Evolutionary conservation across 176 grass and related monocot species (phyloP), one percentile per base, ranked within the genome.

Genomic region (Paspalum vaginatum): DNA sequence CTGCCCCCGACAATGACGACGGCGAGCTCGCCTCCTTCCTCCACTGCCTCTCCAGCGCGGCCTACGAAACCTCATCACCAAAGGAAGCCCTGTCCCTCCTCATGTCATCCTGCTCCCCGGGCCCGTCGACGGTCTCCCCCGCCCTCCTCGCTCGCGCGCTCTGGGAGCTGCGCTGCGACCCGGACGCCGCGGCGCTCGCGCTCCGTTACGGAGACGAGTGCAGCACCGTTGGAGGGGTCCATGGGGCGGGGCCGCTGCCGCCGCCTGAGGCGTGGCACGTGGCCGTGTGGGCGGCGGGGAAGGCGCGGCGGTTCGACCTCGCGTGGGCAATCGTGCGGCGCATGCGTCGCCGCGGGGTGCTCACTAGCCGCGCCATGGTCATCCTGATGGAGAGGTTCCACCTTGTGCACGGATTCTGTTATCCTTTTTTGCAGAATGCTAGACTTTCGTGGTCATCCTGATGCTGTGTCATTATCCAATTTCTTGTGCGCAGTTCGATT

Each of bases 351-450:
- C 75, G 81, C 52, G 79, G 83, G 38, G 76, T 92, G 79, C 85
- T 94, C 25, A 92, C 95, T 39, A 65, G 73, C 59, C 95, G 83
- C 12, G 81, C 89, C 59, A 89, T 98, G 81, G 81, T 89, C 65
- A 91, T 94, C 83, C 81, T 94, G 63, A 92, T 98, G 80, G 87
- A 94, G 74, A 88, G 95, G 95, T 98, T 46, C 17, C 60, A 7
- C 72, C 45, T 59, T 24, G 38, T 76, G 73, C 56, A 73, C 16
- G 14, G 45, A 39, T 68, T 62, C 12, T 69, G 13, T 73, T 39
- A 46, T 68, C 21, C 13, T 73, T 42, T 89, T 48, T 24, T n/a
- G 24, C 3, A 48, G 56, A 59, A 25, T 24, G 4, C 12, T 58
- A 25, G 24, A n/a, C 8, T 21, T 17, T 2, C 32, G 3, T 32